phyloP scores from a whole-genome alignment of 208 protist species.

The Leishmania arabica region DNA sequence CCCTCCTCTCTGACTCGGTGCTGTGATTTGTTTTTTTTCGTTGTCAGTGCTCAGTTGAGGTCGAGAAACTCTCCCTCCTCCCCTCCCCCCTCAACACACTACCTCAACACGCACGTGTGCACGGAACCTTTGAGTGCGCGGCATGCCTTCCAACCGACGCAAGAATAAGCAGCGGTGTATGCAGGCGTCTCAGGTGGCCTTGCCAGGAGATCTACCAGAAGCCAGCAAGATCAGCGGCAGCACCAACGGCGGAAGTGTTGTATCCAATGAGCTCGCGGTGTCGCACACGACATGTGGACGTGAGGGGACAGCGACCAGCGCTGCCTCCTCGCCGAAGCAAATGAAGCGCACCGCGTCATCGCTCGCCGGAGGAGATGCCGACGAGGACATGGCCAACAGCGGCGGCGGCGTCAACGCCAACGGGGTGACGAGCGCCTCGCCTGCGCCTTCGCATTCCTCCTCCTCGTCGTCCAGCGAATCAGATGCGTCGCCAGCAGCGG shows the following conservation, averaged over 20 bases:
- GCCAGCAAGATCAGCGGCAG: neutral
- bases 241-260: neutral
- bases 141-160: constrained; percentile 6
- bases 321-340: neutral
- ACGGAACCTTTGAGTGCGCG: neutral
- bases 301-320: neutral
- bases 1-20: neutral
- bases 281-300: neutral
- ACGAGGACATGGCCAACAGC: constrained; percentile 30
- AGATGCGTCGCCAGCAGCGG: constrained; percentile 3
- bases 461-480: constrained; percentile 18
- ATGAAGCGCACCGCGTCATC: constrained; percentile 11
- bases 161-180: constrained; percentile 3
- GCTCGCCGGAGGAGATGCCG: constrained; percentile 19
- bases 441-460: constrained; percentile 17
- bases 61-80: neutral
- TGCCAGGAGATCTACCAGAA: neutral
- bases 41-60: neutral
- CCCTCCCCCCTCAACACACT: neutral
- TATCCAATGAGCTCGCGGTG: neutral
- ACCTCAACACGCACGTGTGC: neutral
- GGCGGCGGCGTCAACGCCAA: constrained; percentile 27
- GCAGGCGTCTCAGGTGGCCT: neutral
- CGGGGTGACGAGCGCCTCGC: constrained; percentile 27
- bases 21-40: neutral